Evolutionary conservation across 257 asterid species (phyloP).

Genomic region (Solanum tacnaense): DNA sequence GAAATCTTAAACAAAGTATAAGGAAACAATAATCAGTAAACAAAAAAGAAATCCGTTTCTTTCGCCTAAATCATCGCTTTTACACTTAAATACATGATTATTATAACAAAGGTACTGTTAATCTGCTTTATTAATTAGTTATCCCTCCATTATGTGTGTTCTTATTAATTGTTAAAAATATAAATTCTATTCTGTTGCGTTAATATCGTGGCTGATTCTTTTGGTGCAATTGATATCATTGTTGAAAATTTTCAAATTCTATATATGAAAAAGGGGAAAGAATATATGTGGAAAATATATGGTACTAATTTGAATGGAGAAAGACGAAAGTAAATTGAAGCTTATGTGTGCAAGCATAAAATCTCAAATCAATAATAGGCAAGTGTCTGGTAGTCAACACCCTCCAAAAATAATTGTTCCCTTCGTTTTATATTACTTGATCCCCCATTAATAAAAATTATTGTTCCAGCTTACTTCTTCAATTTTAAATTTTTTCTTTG

Average conservation of each 20-base stretch:
- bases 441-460: not conserved
- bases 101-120: not conserved
- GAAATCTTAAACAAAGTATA: constrained; percentile 14
- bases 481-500: not conserved
- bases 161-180: not conserved
- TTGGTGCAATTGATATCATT: not conserved
- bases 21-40: constrained; percentile 10
- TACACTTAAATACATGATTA: constrained; percentile 1
- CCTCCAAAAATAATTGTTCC: not conserved
- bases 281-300: not conserved
- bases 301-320: not conserved
- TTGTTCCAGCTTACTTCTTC: not conserved
- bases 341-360: not conserved
- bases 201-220: not conserved
- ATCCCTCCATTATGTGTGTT: not conserved
- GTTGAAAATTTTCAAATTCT: not conserved
- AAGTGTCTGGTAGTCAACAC: not conserved
- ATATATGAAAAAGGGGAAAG: not conserved
- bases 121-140: not conserved
- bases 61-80: constrained; percentile 36
- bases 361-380: not conserved
- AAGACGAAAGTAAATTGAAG: not conserved
- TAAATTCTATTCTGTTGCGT: not conserved
- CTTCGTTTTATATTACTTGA: not conserved
- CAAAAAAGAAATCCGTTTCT: constrained; percentile 17